Evolutionary conservation across 2,329 filamentous ascomycete genomes (phyloP).

Genomic region (Ophiostoma populinum): DNA sequence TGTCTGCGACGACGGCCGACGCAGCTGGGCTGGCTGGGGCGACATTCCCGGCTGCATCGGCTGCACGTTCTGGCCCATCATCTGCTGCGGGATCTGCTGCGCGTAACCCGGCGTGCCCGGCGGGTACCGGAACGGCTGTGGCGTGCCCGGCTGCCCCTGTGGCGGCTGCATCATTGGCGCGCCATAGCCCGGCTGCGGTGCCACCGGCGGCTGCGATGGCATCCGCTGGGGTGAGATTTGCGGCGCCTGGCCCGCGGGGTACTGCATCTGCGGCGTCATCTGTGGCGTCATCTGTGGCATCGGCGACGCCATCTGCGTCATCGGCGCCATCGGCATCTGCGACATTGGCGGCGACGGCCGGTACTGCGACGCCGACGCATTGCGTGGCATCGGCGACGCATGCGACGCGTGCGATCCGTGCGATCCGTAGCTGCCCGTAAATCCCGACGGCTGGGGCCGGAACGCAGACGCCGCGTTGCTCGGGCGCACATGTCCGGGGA

Average conservation of each 20-base stretch:
- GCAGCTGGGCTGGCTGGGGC: slow-evolving; percentile 16
- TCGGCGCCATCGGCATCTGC: too few species aligned
- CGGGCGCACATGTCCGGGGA: slow-evolving; percentile 16
- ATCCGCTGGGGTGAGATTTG: slow-evolving; percentile 9
- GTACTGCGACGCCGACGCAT: too few species aligned
- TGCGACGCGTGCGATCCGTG: too few species aligned
- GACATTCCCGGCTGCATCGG: slow-evolving; percentile 15
- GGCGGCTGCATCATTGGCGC: slow-evolving; percentile 14
- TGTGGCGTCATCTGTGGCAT: not conserved
- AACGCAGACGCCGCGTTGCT: slow-evolving; percentile 10
- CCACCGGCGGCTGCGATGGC: slow-evolving; percentile 18
- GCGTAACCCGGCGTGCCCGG: slow-evolving; percentile 9
- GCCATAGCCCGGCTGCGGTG: slow-evolving; percentile 17
- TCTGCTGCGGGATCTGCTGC: slow-evolving; percentile 17
- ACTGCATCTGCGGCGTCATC: slow-evolving; percentile 1
- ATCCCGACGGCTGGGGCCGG: too few species aligned
- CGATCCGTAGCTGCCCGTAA: too few species aligned
- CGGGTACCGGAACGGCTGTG: slow-evolving; percentile 22
- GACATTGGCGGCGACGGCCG: too few species aligned
- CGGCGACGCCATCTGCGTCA: too few species aligned
- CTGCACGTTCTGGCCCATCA: too few species aligned
- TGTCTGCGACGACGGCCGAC: slow-evolving; percentile 4
- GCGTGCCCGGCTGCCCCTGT: slow-evolving; percentile 22
- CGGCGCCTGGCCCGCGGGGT: too few species aligned
- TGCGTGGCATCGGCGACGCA: too few species aligned